Conservation (phyloP, 2,329 filamentous ascomycete species). For the Fusarium subtropicale region DNA sequence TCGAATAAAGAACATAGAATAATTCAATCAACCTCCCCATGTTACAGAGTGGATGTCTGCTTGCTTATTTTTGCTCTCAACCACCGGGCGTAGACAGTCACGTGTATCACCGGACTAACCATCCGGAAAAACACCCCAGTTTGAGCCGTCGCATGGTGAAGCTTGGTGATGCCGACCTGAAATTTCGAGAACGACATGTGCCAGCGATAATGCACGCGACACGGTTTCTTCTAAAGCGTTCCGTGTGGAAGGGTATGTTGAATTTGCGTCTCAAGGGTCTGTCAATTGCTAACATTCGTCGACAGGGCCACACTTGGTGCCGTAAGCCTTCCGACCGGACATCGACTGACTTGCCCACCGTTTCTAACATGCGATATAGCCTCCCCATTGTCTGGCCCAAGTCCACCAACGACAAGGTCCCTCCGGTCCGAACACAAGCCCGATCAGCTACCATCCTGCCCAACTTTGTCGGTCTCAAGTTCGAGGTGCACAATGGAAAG, state of each 20-base stretch:
- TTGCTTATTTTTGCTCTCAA: not conserved
- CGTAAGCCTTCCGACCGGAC: constrained; percentile 55
- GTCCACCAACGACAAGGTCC: constrained; percentile 70
- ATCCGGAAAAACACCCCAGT: constrained; percentile 31
- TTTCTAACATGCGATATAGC: constrained; percentile 52
- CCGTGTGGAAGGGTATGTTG: constrained; percentile 84
- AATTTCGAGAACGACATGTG: constrained; percentile 45
- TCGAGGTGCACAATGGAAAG: constrained; percentile 94
- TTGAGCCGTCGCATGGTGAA: constrained; percentile 31
- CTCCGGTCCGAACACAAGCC: constrained; percentile 86
- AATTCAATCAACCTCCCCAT: not conserved
- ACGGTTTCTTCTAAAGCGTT: constrained; percentile 75
- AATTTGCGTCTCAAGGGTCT: not conserved
- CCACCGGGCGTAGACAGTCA: not conserved
- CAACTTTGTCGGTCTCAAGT: constrained; percentile 89
- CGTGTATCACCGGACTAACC: constrained; percentile 32
- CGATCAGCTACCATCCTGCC: constrained; percentile 90
- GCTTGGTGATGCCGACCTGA: constrained; percentile 34
- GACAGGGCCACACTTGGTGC: constrained; percentile 64
- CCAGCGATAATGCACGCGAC: constrained; percentile 73
- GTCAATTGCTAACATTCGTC: constrained; percentile 37
- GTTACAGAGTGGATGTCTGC: fast-evolving
- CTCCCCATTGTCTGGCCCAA: constrained; percentile 73
- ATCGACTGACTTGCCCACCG: constrained; percentile 39
- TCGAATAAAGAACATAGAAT: not conserved